Evolutionary conservation across 2,329 filamentous ascomycete species (phyloP).

Genomic region (Fusarium xylarioides): DNA sequence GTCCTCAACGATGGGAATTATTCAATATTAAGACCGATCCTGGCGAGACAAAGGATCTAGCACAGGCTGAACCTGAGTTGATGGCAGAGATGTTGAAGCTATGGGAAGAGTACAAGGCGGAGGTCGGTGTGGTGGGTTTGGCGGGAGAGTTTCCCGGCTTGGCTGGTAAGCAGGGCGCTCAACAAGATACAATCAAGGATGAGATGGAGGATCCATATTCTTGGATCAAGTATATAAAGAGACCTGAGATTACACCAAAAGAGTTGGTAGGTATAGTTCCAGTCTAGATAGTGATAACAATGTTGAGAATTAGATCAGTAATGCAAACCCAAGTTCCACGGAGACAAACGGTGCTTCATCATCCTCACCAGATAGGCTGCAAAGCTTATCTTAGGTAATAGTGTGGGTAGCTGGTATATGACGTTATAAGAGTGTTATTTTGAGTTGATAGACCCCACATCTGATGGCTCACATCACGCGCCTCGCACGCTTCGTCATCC

Average conservation of each 20-base stretch:
- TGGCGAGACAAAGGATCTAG: conserved; percentile 59
- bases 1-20: conserved; percentile 63
- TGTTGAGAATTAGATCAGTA: no score
- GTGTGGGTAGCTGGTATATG: no score
- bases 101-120: conserved; percentile 21
- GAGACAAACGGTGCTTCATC: neutral
- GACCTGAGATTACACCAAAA: conserved; percentile 10
- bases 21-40: conserved; percentile 63
- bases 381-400: no score
- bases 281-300: neutral
- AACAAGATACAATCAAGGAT: neutral
- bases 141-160: neutral
- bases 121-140: conserved; percentile 16
- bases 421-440: no score
- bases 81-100: conserved; percentile 40
- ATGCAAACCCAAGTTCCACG: no score
- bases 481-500: no score
- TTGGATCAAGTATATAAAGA: conserved; percentile 25
- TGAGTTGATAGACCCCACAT: no score
- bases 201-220: conserved; percentile 20
- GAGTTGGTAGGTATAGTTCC: neutral
- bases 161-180: neutral
- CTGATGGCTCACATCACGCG: no score
- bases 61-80: conserved; percentile 52
- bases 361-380: no score